phyloP scores from a whole-genome alignment of 495 filamentous ascomycete genomes.

The Neohortaea acidophila region DNA sequence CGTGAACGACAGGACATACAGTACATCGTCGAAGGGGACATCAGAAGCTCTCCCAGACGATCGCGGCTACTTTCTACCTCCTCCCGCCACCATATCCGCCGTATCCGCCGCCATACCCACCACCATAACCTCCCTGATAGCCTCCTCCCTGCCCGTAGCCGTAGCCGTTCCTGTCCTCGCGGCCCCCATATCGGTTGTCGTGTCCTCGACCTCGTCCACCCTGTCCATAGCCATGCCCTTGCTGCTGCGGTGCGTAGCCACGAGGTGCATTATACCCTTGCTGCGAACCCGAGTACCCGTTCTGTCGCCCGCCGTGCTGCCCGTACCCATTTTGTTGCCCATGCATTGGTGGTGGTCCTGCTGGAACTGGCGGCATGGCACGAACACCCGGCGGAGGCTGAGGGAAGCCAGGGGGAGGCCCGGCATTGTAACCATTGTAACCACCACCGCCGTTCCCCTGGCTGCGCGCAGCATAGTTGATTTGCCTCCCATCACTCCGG shows the following conservation, averaged over 20 bases:
- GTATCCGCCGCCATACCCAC: not conserved
- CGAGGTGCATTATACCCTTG: too few relatives aligned
- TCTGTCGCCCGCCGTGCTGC: constrained; percentile 6
- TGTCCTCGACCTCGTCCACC: constrained; percentile 6
- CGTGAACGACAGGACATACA: too few relatives aligned
- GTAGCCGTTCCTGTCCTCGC: constrained; percentile 1
- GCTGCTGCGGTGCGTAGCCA: too few relatives aligned
- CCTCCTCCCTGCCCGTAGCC: not conserved
- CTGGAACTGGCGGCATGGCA: too few relatives aligned
- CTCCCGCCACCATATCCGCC: not conserved
- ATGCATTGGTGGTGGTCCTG: not conserved
- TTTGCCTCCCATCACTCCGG: constrained; percentile 13
- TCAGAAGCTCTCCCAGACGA: too few relatives aligned
- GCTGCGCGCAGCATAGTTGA: constrained; percentile 13
- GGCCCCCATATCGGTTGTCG: not conserved
- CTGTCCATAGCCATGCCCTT: constrained; percentile 5
- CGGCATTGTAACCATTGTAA: not conserved
- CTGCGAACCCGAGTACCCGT: too few relatives aligned
- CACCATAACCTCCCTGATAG: not conserved
- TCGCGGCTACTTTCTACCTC: too few relatives aligned
- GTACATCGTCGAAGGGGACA: too few relatives aligned
- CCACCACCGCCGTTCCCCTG: not conserved
- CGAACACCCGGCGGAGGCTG: too few relatives aligned
- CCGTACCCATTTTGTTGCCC: too few relatives aligned
- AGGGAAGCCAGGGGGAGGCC: too few relatives aligned